These are phyloP conservation scores for Orbilia brochopaga DNA, from an alignment of 2,329 filamentous ascomycete genomes.

Conservation along the genomic window DNA sequence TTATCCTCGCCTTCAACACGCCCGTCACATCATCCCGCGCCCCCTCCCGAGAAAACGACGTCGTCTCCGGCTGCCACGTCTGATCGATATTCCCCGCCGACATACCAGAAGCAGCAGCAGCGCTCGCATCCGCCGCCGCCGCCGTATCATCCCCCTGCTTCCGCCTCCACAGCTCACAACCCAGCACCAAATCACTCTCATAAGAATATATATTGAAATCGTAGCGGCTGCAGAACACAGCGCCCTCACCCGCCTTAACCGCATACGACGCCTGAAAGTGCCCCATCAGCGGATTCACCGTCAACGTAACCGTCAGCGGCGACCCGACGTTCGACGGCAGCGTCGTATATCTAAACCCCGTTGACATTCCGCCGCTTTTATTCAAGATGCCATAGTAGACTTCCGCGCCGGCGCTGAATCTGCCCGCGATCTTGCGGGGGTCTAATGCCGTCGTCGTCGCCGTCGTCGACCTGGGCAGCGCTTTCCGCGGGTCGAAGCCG, in stretches of 20 bases:
- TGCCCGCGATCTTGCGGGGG: constrained; percentile 71
- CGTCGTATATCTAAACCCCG: constrained; percentile 87
- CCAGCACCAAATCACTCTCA: constrained; percentile 89
- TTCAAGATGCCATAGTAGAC: constrained; percentile 95
- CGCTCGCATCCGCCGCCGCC: no score
- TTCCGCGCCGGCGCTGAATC: constrained; percentile 89
- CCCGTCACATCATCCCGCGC: constrained; percentile 69
- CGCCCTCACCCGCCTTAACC: constrained; percentile 79
- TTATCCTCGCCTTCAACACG: constrained; percentile 85
- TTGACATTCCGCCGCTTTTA: constrained; percentile 88
- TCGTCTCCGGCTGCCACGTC: constrained; percentile 39
- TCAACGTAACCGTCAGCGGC: constrained; percentile 90
- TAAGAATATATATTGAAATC: constrained; percentile 99
- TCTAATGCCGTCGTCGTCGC: constrained; percentile 56
- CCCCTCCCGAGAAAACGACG: constrained; percentile 24
- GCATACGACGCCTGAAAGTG: constrained; percentile 91
- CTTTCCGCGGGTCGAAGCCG: constrained; percentile 69
- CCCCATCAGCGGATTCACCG: constrained; percentile 91
- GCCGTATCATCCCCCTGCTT: constrained; percentile 58
- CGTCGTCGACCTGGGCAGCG: constrained; percentile 30
- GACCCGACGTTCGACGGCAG: constrained; percentile 80
- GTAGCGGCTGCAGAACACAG: constrained; percentile 86
- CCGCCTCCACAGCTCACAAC: constrained; percentile 89
- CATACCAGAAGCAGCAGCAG: constrained; percentile 52
- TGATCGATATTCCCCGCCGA: constrained; percentile 6